Base-by-base conservation (phyloP, 1,284 basidiomycete genomes). In the Tremellales sp. region DNA sequence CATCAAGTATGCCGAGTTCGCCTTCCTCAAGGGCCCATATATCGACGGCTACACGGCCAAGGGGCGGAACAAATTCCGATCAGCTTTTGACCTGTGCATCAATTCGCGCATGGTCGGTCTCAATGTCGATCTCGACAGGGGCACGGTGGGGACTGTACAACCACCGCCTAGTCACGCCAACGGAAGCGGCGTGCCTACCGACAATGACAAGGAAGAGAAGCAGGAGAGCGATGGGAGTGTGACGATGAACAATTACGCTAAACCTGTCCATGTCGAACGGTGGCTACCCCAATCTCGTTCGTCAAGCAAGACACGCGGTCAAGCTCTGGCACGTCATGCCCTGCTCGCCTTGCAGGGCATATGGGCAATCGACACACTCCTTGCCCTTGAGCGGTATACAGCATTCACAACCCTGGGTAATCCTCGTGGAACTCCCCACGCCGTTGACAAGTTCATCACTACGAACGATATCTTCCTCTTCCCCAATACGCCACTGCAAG, bases 41-140 rank as follows among this genome's bases (percentile, higher is more conserved):
- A 8, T 54, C 22, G 70, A 72, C 54, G 60, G 61, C 23, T 65
- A 62, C 43, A 46, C 56, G 22, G 43, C 45, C 10, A 51, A 46
- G 23, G 65, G 67, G 13, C 27, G 50, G 31, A 51, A 47, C 26
- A 49, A 48, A 15, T 39, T 60, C 4, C 36, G 64, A 1, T 45
- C 56, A 3, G 64, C 63, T 3, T 44, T 65, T 10, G 67, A 69
- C 48, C 43, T 67, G 4, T 56, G 52, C 29, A 46, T 61, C 31
- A 69, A 69, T 51, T 61, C 62, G 4, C 57, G 68, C 10, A 57
- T 65, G 58, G 52, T 71, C n/a, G 64, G 64, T 4, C 49, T 70
- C 4, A 56, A 59, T 39, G 43, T 60, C 17, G 57, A 61, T 46
- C 25, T 43, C 7, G 19, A 35, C 6, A 13, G 19, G 33, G 48